Base-by-base conservation (phyloP, 2,329 filamentous ascomycete genomes). In the Botrytis deweyae region DNA sequence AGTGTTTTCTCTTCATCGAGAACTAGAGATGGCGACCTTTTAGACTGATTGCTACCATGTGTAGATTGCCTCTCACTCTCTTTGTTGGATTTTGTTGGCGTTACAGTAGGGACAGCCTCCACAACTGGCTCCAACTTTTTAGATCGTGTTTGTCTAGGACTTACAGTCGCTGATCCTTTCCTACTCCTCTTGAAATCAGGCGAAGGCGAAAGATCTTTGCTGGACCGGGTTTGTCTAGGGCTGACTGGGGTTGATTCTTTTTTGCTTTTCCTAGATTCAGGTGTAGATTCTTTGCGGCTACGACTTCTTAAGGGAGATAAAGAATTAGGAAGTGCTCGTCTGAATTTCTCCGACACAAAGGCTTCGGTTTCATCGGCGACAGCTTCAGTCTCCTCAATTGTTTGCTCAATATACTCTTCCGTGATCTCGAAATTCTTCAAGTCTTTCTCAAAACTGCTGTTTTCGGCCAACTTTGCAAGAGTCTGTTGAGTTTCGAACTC, bases 1-100 rank as follows among this genome's bases (percentile, higher is more conserved):
- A 75, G 76, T 8, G 77, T 77, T 59, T 70, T 55, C 62, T 74
- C 73, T 29, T 76, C 66, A 58, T 80, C 77, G 20, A 78, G 66
- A 55, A 79, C 59, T 36, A 76, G 72, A 52, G 79, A 76, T 29
- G 77, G 74, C 1, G 75, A 73, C 55, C 46, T 46, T 29, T 20
- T 71, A 42, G 72, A 59, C 9, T 46, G 66, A 65, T 40, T 29
- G 36, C 29, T 71, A 46, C 40, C 55, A 38, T 9, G 36, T 55
- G 72, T 70, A 46, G 52, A 38, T 29, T 18, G 20, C 33, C 10
- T 33, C 16, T 68, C 67, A 4, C 46, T 69, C 16, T 62, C 66
- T 70, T 62, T 74, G 8, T 49, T 29, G 58, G 59, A 59, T 38
- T 67, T 73, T n/a, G 22, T 33, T 36, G 74, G 74, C 10, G 72